Evolutionary conservation across 768 basidiomycete species (phyloP).

Genomic region (Leccinum boreale): DNA sequence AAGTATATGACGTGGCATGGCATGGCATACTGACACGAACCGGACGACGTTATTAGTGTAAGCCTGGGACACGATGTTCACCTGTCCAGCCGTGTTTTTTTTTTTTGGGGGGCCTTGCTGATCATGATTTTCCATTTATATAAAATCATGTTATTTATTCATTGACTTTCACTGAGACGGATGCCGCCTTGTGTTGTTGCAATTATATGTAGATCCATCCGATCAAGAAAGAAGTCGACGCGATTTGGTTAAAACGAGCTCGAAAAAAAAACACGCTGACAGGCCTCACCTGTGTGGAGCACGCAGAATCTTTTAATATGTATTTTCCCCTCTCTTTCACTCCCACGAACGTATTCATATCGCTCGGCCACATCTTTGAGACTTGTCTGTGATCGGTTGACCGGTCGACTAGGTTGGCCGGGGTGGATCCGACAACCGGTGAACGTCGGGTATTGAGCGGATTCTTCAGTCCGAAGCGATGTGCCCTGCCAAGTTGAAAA

Average conservation of each 20-base stretch:
- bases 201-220: background rate
- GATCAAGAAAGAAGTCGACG: constrained; percentile 6
- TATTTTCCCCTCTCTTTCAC: background rate
- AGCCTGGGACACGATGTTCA: background rate
- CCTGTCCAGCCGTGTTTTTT: background rate
- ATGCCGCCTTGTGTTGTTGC: background rate
- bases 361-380: background rate
- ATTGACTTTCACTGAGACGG: background rate
- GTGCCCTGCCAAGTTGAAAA: background rate
- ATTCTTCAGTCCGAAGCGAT: background rate
- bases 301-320: background rate
- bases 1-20: background rate
- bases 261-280: constrained; percentile 12
- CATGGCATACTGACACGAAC: background rate
- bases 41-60: background rate
- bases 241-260: constrained; percentile 28
- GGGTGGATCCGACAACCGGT: background rate
- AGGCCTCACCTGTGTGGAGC: background rate
- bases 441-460: background rate
- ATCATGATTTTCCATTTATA: background rate
- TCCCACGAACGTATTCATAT: background rate
- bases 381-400: background rate
- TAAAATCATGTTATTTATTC: background rate
- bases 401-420: background rate
- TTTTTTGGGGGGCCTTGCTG: background rate